A percentile compares a stretch with the other conserved stretches of the same genome.
phyloP scores from a whole-genome alignment of 768 basidiomycete species.

The Neoboletus magnificus region DNA sequence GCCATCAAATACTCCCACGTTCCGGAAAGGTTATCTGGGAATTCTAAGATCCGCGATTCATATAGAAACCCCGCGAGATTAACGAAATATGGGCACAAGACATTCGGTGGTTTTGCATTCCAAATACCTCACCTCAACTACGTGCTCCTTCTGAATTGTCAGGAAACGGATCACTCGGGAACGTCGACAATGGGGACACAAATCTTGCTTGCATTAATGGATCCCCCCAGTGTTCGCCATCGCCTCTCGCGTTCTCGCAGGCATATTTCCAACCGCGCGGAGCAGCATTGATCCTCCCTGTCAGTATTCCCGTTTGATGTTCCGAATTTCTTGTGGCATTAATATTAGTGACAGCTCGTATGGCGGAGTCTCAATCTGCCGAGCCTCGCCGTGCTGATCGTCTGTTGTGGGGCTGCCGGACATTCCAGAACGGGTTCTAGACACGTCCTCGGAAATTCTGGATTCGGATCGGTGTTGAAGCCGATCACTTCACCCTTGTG shows the following conservation, averaged over 20 bases:
- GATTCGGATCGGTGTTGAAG: neutral
- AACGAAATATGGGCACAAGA: neutral
- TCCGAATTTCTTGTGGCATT: neutral
- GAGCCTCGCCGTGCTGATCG: neutral
- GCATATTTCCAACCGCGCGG: no score
- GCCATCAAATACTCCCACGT: constrained; percentile 5
- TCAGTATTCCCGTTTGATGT: neutral
- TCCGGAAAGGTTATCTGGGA: constrained; percentile 18
- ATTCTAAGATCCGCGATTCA: constrained; percentile 20
- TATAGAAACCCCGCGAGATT: constrained; percentile 4
- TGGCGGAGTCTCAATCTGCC: no score
- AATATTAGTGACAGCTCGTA: neutral
- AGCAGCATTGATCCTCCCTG: neutral
- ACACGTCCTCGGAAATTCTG: no score
- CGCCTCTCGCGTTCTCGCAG: neutral
- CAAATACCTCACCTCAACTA: neutral
- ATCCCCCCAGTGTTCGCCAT: neutral
- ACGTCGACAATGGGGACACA: neutral
- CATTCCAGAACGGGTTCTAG: neutral
- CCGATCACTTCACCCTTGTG: neutral
- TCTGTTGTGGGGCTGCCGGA: neutral
- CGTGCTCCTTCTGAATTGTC: neutral
- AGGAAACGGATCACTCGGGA: neutral
- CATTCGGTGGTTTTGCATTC: neutral
- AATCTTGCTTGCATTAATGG: neutral